These are phyloP conservation scores for Calonectria hongkongensis DNA, from an alignment of 2,329 filamentous ascomycete species.

Conservation along the genomic window DNA sequence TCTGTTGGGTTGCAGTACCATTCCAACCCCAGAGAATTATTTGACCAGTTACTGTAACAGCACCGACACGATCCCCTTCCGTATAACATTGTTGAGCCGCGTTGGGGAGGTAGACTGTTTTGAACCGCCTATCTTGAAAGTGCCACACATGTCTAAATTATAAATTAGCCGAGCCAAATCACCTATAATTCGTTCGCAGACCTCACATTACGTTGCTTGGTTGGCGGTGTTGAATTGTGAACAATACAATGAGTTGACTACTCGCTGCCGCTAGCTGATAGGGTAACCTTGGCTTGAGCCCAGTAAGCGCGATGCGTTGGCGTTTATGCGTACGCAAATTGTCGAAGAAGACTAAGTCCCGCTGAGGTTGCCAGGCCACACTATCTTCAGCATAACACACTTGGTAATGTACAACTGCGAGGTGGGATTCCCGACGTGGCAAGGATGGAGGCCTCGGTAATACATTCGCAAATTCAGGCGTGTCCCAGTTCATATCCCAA, in stretches of 20 bases:
- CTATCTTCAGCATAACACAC: conserved; percentile 52
- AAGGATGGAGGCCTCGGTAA: background rate
- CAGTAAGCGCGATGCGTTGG: conserved; percentile 44
- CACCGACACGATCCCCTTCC: conserved; percentile 45
- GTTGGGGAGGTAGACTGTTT: conserved; percentile 46
- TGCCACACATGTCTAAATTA: conserved; percentile 49
- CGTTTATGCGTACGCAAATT: conserved; percentile 49
- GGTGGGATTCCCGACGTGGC: background rate
- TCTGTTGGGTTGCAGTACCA: conserved; percentile 44
- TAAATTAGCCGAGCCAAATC: background rate
- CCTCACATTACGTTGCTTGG: conserved; percentile 39
- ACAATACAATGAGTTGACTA: conserved; percentile 4
- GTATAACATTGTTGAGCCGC: conserved; percentile 42
- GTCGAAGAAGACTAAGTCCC: conserved; percentile 50
- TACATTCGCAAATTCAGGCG: conserved; percentile 19
- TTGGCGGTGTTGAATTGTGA: background rate
- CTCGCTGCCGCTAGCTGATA: conserved; percentile 44
- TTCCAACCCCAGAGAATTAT: conserved; percentile 52
- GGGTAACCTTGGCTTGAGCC: conserved; percentile 30
- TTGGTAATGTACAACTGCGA: conserved; percentile 12
- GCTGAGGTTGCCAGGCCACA: conserved; percentile 54
- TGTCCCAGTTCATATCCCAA: conserved; percentile 45
- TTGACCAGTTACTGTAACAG: conserved; percentile 47
- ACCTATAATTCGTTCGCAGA: background rate
- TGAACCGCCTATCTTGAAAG: conserved; percentile 44